Conservation (phyloP, 176 grass and related monocot genomes). For the Olyra latifolia region DNA sequence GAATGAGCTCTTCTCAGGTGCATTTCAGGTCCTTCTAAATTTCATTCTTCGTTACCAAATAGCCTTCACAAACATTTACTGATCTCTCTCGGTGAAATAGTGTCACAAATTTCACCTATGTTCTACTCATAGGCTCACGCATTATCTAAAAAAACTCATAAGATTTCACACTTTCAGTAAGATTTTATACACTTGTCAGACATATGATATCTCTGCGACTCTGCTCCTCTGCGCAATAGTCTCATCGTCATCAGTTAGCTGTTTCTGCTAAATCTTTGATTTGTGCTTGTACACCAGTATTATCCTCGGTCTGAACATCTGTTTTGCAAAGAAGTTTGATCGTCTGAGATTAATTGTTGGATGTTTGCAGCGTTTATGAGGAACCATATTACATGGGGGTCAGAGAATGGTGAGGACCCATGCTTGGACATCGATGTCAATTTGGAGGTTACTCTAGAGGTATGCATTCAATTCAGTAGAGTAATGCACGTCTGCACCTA, state of each 20-base stretch:
- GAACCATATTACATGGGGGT: constrained; percentile 74
- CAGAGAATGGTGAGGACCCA: constrained; percentile 40
- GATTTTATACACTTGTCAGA: neutral
- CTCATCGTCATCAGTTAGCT: neutral
- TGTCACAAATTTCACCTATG: neutral
- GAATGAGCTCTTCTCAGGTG: constrained; percentile 79
- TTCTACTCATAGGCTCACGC: neutral
- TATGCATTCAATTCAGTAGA: constrained; percentile 20
- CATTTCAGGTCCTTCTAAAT: neutral
- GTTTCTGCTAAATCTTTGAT: neutral
- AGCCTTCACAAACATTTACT: neutral
- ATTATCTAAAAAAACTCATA: too few relatives aligned
- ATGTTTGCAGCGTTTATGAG: constrained; percentile 68
- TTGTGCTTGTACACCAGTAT: neutral
- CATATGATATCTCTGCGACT: neutral
- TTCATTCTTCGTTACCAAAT: neutral
- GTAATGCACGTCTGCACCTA: neutral
- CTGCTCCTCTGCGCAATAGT: neutral
- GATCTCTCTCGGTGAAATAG: neutral
- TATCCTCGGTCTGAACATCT: neutral
- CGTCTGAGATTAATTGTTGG: neutral
- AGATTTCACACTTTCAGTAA: neutral
- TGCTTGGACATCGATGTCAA: constrained; percentile 71
- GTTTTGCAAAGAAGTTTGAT: neutral
- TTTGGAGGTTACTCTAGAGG: constrained; percentile 73